These are phyloP conservation scores for Leccinum ochraceum DNA, from an alignment of 768 basidiomycete species.

Conservation along the genomic window DNA sequence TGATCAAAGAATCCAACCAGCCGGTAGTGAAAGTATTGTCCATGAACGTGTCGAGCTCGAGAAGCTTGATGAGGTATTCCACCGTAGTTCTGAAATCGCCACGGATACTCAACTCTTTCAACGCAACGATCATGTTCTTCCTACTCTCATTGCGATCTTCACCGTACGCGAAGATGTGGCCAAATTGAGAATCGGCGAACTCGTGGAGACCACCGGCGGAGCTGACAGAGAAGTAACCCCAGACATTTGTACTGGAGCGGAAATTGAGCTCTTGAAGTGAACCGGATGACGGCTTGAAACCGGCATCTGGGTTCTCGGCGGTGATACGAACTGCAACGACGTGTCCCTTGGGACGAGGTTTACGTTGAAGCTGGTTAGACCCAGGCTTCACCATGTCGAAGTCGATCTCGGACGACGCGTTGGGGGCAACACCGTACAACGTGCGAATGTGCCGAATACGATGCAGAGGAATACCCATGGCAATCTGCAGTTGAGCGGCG, in stretches of 20 bases:
- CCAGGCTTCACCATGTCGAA: slow-evolving; percentile 94
- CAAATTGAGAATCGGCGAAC: slow-evolving; percentile 99
- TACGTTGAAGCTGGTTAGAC: slow-evolving; percentile 85
- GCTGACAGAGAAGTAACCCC: slow-evolving; percentile 99
- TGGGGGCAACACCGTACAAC: slow-evolving; percentile 91
- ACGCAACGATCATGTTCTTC: slow-evolving; percentile 99
- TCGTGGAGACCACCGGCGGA: slow-evolving; percentile 97
- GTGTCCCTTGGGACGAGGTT: slow-evolving; percentile 95
- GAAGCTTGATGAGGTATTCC: slow-evolving; percentile 97
- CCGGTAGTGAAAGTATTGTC: slow-evolving; percentile 98
- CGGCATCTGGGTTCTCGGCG: slow-evolving; percentile 98
- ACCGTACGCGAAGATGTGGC: slow-evolving; percentile 98
- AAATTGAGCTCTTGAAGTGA: slow-evolving; percentile 98
- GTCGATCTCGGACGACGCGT: slow-evolving; percentile 90
- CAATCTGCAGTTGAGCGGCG: slow-evolving; percentile 94
- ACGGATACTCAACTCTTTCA: slow-evolving; percentile 98
- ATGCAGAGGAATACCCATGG: slow-evolving; percentile 97
- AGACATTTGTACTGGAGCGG: slow-evolving; percentile 98
- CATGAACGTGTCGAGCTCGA: slow-evolving; percentile 94
- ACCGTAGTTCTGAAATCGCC: slow-evolving; percentile 99
- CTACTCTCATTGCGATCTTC: slow-evolving; percentile 92
- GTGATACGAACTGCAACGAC: slow-evolving; percentile 99
- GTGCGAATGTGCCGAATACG: slow-evolving; percentile 95
- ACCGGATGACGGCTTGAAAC: slow-evolving; percentile 98
- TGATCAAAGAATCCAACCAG: slow-evolving; percentile 97